Evolutionary conservation across 2,329 filamentous ascomycete species (phyloP).

Genomic region (Beauveria brongniartii): DNA sequence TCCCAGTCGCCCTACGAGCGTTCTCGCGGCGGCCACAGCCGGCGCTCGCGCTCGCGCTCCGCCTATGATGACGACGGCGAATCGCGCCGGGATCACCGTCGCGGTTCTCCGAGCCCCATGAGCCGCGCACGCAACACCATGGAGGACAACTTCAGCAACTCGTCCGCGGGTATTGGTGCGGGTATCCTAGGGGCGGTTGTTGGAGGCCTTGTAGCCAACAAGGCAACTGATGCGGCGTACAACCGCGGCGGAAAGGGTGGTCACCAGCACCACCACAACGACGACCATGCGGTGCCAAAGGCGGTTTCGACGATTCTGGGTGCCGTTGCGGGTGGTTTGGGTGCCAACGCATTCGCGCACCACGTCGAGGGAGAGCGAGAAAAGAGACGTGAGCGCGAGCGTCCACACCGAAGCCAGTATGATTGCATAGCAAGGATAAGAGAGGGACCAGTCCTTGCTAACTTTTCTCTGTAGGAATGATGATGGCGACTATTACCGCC

Average conservation of each 20-base stretch:
- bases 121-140: conserved; percentile 33
- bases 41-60: conserved; percentile 16
- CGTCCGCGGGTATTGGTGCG: conserved; percentile 40
- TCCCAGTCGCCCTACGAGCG: conserved; percentile 15
- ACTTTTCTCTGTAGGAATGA: not conserved
- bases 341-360: conserved; percentile 42
- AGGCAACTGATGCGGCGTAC: conserved; percentile 36
- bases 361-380: conserved; percentile 31
- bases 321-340: conserved; percentile 46
- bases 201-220: conserved; percentile 44
- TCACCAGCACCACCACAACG: conserved; percentile 18
- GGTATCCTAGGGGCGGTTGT: conserved; percentile 46
- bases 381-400: conserved; percentile 24
- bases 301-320: conserved; percentile 44
- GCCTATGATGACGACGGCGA: conserved; percentile 8
- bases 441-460: not conserved
- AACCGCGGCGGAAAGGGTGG: conserved; percentile 20
- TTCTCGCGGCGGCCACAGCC: not conserved
- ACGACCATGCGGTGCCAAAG: conserved; percentile 23
- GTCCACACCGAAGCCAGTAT: conserved; percentile 12
- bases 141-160: conserved; percentile 40
- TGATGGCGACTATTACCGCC: not conserved
- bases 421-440: not conserved
- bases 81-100: conserved; percentile 3
- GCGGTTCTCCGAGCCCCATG: conserved; percentile 23